phyloP scores from a whole-genome alignment of 2,329 filamentous ascomycete genomes.

The Pseudogymnoascus sp. region DNA sequence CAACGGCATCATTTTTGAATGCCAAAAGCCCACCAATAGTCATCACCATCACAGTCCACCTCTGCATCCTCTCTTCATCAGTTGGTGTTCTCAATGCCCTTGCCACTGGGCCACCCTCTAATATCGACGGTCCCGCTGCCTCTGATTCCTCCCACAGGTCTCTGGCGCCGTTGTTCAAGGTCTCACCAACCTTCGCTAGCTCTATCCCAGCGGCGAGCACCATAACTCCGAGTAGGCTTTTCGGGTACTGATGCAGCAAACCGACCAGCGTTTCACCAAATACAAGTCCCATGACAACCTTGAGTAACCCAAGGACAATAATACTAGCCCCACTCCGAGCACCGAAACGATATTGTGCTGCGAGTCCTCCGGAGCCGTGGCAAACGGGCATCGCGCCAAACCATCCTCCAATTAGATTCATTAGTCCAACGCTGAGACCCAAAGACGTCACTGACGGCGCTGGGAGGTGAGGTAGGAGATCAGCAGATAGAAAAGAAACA shows the following conservation, averaged over 20 bases:
- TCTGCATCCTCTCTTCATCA: slow-evolving; percentile 60
- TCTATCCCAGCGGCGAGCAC: slow-evolving; percentile 85
- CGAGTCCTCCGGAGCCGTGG: slow-evolving; percentile 83
- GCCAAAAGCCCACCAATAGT: slow-evolving; percentile 75
- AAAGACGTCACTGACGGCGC: slow-evolving; percentile 67
- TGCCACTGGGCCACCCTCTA: not conserved
- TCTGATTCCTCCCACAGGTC: slow-evolving; percentile 51
- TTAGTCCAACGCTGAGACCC: slow-evolving; percentile 70
- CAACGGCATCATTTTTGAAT: slow-evolving; percentile 83
- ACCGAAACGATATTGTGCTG: slow-evolving; percentile 85
- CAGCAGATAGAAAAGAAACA: slow-evolving; percentile 67
- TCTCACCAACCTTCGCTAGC: slow-evolving; percentile 75
- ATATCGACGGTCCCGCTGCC: slow-evolving; percentile 16
- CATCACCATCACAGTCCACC: slow-evolving; percentile 86
- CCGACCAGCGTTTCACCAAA: slow-evolving; percentile 67
- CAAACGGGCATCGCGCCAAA: slow-evolving; percentile 94
- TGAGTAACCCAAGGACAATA: slow-evolving; percentile 67
- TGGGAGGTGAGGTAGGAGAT: slow-evolving; percentile 63
- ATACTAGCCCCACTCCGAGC: slow-evolving; percentile 80
- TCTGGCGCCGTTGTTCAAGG: slow-evolving; percentile 62
- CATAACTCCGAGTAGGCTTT: slow-evolving; percentile 72
- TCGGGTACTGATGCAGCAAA: slow-evolving; percentile 65
- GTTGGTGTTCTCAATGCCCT: slow-evolving; percentile 44
- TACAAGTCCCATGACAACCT: slow-evolving; percentile 66
- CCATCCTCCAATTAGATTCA: slow-evolving; percentile 83